Evolutionary conservation across 2,329 filamentous ascomycete species (phyloP).

Genomic region (Aspergillus amoenus): DNA sequence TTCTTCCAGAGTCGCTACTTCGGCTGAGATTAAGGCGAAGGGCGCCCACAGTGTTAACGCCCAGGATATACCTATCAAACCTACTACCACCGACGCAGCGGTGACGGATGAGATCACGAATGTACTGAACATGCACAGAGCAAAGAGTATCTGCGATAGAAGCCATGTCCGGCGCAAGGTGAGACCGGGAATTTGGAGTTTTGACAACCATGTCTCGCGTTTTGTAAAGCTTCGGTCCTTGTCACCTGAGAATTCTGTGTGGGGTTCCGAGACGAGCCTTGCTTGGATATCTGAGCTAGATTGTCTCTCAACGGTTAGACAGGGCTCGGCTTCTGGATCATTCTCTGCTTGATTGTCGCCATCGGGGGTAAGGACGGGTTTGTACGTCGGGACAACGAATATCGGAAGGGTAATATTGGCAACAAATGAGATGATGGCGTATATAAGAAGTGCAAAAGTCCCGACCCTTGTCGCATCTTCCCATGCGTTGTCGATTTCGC

Average conservation of each 20-base stretch:
- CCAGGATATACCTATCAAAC: conserved; percentile 85
- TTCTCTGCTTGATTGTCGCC: conserved; percentile 9
- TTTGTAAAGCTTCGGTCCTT: conserved; percentile 14
- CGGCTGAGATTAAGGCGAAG: conserved; percentile 90
- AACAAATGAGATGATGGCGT: conserved; percentile 78
- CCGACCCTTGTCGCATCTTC: conserved; percentile 83
- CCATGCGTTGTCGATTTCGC: conserved; percentile 76
- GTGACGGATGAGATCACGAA: conserved; percentile 72
- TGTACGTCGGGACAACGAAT: conserved; percentile 78
- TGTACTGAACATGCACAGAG: conserved; percentile 76
- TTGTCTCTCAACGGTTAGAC: conserved; percentile 21
- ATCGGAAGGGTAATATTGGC: conserved; percentile 83
- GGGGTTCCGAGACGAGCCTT: conserved; percentile 31
- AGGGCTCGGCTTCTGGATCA: conserved; percentile 19
- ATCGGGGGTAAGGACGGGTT: conserved; percentile 13
- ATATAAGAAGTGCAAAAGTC: conserved; percentile 84
- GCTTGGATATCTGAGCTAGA: conserved; percentile 35
- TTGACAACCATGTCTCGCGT: conserved; percentile 50
- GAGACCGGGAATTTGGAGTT: conserved; percentile 74
- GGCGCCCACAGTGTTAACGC: conserved; percentile 91
- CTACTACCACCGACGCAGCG: conserved; percentile 74
- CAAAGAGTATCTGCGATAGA: conserved; percentile 79
- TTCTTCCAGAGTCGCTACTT: conserved; percentile 80
- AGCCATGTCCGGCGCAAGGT: conserved; percentile 90
- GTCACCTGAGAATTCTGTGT: conserved; percentile 22